These are phyloP conservation scores for Heterobasidion parviporum DNA, from an alignment of 1,284 basidiomycete species.

Conservation along the genomic window DNA sequence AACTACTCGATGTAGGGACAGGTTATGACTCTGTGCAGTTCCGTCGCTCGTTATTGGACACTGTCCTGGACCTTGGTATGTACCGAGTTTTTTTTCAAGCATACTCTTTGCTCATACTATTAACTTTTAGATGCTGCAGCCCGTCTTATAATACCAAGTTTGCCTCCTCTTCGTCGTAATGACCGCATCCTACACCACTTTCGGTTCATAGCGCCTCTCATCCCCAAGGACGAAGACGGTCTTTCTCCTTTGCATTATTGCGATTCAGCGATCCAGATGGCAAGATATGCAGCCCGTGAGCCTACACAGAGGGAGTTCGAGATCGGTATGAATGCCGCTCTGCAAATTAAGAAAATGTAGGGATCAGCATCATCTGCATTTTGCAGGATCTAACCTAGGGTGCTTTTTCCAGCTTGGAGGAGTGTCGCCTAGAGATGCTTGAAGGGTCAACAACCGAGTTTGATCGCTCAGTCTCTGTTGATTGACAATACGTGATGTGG, in stretches of 20 bases:
- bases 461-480: conserved; percentile 6
- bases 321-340: conserved; percentile 54
- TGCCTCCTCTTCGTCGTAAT: conserved; percentile 54
- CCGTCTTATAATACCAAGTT: conserved; percentile 54
- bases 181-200: conserved; percentile 69
- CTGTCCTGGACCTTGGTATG: conserved; percentile 59
- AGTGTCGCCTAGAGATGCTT: conserved; percentile 54
- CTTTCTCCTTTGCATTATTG: conserved; percentile 65
- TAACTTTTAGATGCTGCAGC: too few relatives aligned
- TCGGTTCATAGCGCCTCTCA: conserved; percentile 60
- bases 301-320: conserved; percentile 66
- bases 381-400: neutral
- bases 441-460: conserved; percentile 42
- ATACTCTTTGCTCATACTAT: too few relatives aligned
- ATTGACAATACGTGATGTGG: too few relatives aligned
- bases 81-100: conserved; percentile 1
- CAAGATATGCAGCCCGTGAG: conserved; percentile 54
- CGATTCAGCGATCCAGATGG: conserved; percentile 71
- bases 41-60: conserved; percentile 55
- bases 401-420: conserved; percentile 36
- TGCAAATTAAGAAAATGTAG: conserved; percentile 51
- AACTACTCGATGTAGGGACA: conserved; percentile 32
- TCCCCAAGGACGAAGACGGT: conserved; percentile 52
- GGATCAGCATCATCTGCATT: conserved; percentile 11
- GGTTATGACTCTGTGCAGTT: conserved; percentile 53